phyloP scores from a whole-genome alignment of 116 monocot species.

The Cymodocea nodosa region DNA sequence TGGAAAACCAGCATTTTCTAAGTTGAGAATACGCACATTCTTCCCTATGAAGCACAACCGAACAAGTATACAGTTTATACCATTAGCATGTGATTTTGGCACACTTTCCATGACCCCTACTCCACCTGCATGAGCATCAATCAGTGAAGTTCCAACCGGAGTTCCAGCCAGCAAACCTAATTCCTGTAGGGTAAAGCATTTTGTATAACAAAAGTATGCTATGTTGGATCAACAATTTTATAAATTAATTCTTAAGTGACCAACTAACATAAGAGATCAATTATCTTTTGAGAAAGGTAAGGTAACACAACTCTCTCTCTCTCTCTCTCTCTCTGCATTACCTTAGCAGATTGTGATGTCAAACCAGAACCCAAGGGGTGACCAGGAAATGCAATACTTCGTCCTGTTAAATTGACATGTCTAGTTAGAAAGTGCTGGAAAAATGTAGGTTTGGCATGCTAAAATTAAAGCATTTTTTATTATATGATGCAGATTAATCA shows the following conservation, averaged over 20 bases:
- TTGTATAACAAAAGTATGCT: background rate
- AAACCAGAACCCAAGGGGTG: constrained; percentile 87
- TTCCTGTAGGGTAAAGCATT: constrained; percentile 34
- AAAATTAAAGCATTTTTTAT: too few species aligned
- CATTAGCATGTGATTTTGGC: constrained; percentile 29
- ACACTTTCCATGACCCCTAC: constrained; percentile 90
- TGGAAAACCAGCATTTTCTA: constrained; percentile 10
- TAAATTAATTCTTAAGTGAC: too few species aligned
- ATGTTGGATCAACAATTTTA: background rate
- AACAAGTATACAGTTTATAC: constrained; percentile 7
- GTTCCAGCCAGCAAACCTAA: constrained; percentile 69
- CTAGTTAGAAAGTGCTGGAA: background rate
- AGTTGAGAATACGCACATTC: background rate
- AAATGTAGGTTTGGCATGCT: background rate
- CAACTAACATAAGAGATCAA: too few species aligned
- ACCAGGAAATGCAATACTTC: constrained; percentile 94
- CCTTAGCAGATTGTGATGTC: constrained; percentile 75
- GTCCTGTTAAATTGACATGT: constrained; percentile 29
- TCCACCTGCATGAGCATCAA: constrained; percentile 99
- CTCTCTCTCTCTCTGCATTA: constrained; percentile 8
- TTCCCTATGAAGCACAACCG: background rate
- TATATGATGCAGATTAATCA: too few species aligned
- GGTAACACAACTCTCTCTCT: too few species aligned
- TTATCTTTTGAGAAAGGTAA: too few species aligned
- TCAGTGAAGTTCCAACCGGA: constrained; percentile 88